Evolutionary conservation across 345 rosid genomes (phyloP).

Genomic region (Populus tremula): DNA sequence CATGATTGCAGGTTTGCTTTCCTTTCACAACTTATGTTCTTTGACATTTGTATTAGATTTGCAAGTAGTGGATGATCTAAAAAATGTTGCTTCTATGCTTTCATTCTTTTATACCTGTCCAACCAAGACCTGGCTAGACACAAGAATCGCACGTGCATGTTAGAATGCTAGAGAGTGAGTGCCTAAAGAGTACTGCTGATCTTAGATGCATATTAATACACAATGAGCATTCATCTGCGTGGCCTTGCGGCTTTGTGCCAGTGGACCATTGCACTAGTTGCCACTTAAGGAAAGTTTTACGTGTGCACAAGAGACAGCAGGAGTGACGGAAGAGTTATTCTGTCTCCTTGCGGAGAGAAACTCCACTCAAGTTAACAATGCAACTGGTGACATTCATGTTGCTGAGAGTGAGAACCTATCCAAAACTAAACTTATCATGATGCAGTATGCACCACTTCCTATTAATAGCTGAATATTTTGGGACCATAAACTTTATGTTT

Average conservation of each 20-base stretch:
- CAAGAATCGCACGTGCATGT: not conserved
- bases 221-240: not conserved
- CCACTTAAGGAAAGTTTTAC: not conserved
- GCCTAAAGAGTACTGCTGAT: not conserved
- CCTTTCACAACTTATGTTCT: not conserved
- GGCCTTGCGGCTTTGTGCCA: not conserved
- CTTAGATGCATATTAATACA: not conserved
- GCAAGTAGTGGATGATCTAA: not conserved
- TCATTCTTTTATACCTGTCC: not conserved
- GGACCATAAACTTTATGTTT: not conserved
- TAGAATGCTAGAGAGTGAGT: not conserved
- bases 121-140: not conserved
- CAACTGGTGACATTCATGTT: not conserved
- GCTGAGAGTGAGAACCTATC: not conserved
- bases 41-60: not conserved
- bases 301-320: not conserved
- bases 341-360: not conserved
- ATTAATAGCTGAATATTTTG: not conserved
- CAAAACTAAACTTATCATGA: not conserved
- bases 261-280: not conserved
- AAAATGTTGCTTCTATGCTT: not conserved
- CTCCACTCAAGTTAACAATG: not conserved
- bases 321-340: not conserved
- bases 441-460: not conserved
- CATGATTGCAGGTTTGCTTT: slow-evolving; percentile 66